Evolutionary conservation across 2,329 filamentous ascomycete genomes (phyloP), one percentile per base, ranked within the genome.

Genomic region (Triangularia verruculosa): DNA sequence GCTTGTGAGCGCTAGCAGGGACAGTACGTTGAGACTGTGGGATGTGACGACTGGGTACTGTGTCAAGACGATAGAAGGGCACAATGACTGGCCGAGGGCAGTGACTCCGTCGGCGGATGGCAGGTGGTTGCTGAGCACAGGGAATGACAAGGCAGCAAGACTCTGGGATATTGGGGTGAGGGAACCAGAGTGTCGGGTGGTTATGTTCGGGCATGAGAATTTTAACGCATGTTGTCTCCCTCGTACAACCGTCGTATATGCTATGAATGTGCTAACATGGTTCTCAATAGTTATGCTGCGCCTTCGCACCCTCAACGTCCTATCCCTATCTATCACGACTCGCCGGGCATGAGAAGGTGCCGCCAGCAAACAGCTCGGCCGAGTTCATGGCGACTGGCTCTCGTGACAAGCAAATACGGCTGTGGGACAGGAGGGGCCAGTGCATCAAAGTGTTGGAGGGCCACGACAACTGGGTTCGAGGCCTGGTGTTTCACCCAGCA

Each of bases 381-480:
- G 93, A 97, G 73, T 98, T 92, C 74, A 84, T 96, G 73, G 94
- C 93, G 0, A 97, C 93, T 0, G 94, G 92, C 13, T 90, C 90
- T 6, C 83, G 93, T 74, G 94, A 97, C 76, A 97, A 97, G 80
- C 90, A 88, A 0, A 96, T 98, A 73, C 89, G 88, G 71, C 79
- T 98, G 4, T 97, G 93, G 92, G 92, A 97, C 74, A 84, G 88
- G 12, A 85, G 92, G 61, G 94, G 94, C 27, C 91, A 89, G 9
- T 86, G 92, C 67, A 87, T 97, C 73, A 93, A 92, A 74, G 95
- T 90, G 0, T 81, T 98, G 1, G 78, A 86, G 0, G 94, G 93
- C 1, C 94, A 97, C 74, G 93, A 97, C 75, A 97, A 97, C 74
- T 98, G 94, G 94, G 87, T 97, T 9, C 87, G 92, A 32, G 90